phyloP scores from a whole-genome alignment of 2,329 filamentous ascomycete genomes.

The Fusarium scirpi region DNA sequence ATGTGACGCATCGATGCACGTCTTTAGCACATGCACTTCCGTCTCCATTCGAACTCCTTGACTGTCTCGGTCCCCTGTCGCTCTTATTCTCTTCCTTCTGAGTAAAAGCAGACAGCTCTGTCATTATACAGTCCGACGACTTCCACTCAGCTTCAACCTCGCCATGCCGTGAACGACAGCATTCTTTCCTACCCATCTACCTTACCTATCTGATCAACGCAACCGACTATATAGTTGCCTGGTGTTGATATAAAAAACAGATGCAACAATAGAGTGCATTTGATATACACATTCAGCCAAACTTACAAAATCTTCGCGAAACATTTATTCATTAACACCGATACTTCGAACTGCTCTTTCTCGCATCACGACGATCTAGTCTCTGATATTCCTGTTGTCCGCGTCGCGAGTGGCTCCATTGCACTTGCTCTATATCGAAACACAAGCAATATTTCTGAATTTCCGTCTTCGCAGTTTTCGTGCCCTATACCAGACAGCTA shows the following conservation, averaged over 20 bases:
- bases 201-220: background rate
- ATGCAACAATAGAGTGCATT: conserved; percentile 6
- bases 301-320: conserved; percentile 6
- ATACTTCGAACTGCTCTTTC: conserved; percentile 11
- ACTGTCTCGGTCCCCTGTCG: conserved; percentile 33
- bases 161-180: conserved; percentile 1
- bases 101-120: conserved; percentile 24
- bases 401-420: background rate
- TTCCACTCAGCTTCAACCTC: conserved; percentile 5
- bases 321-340: conserved; percentile 10
- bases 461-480: background rate
- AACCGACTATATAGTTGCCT: conserved; percentile 6
- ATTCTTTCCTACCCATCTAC: background rate
- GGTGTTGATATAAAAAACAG: conserved; percentile 5
- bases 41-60: conserved; percentile 23
- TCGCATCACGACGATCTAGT: conserved; percentile 6
- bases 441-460: background rate
- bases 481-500: conserved; percentile 11
- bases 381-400: background rate
- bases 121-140: conserved; percentile 13
- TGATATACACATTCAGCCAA: background rate
- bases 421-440: conserved; percentile 4
- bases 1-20: conserved; percentile 40
- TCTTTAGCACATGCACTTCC: conserved; percentile 37
- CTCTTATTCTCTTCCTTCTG: conserved; percentile 33